Percentiles rank a stretch among this genome's conserved stretches.
These are phyloP conservation scores for Ceratocystis albifundus DNA, from an alignment of 2,329 filamentous ascomycete genomes.

Conservation along the genomic window DNA sequence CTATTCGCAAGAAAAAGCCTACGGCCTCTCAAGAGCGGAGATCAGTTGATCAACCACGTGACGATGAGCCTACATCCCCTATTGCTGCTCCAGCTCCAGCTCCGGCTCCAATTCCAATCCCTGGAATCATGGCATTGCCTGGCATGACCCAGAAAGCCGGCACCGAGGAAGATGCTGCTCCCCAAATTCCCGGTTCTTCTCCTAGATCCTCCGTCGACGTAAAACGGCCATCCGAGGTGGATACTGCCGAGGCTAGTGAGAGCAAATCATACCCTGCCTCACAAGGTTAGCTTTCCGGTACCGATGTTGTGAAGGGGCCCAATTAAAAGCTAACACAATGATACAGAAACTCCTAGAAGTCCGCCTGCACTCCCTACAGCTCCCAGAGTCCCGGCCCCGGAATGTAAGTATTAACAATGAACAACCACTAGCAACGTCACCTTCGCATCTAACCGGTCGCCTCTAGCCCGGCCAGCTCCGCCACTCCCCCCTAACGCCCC, in stretches of 20 bases:
- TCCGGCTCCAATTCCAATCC: slow-evolving; percentile 45
- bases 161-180: slow-evolving; percentile 15
- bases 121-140: slow-evolving; percentile 53
- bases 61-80: slow-evolving; percentile 37
- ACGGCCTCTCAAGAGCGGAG: slow-evolving; percentile 31
- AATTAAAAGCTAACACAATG: slow-evolving; percentile 5
- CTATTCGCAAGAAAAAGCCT: slow-evolving; percentile 46
- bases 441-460: slow-evolving; percentile 4
- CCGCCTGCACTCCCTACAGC: slow-evolving; percentile 45
- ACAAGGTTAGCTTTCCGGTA: slow-evolving; percentile 10
- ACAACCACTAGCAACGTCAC: neutral
- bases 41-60: slow-evolving; percentile 35
- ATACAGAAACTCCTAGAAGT: slow-evolving; percentile 37
- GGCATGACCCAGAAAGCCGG: slow-evolving; percentile 45
- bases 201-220: slow-evolving; percentile 9
- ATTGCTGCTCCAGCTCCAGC: slow-evolving; percentile 27
- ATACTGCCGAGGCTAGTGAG: slow-evolving; percentile 27
- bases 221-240: neutral
- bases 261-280: slow-evolving; percentile 21
- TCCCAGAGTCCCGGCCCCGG: slow-evolving; percentile 47
- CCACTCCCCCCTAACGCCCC: slow-evolving; percentile 41
- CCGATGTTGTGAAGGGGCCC: neutral
- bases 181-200: slow-evolving; percentile 13
- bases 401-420: slow-evolving; percentile 40
- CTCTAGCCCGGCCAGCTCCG: slow-evolving; percentile 51